phyloP scores from a whole-genome alignment of 1,284 basidiomycete species.

The Microstroma glucosiphilum region DNA sequence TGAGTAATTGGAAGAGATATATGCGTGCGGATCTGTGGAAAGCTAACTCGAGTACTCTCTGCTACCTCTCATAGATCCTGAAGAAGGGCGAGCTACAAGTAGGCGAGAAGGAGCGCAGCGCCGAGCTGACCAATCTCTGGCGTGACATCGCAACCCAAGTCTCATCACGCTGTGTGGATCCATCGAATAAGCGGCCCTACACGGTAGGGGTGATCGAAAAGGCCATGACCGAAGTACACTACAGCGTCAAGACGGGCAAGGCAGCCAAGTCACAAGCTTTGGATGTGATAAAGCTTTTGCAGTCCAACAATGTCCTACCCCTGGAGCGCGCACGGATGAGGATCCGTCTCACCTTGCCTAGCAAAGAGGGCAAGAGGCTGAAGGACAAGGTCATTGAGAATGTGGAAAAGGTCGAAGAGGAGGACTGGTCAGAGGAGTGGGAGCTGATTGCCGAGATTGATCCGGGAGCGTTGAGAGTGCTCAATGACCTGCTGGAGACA shows the following conservation, averaged over 20 bases:
- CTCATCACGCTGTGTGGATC: slow-evolving; percentile 91
- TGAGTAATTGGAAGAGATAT: slow-evolving; percentile 7
- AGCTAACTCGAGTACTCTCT: not conserved
- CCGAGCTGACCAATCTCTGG: slow-evolving; percentile 74
- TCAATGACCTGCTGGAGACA: slow-evolving; percentile 82
- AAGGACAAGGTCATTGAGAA: slow-evolving; percentile 67
- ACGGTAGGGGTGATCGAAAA: slow-evolving; percentile 96
- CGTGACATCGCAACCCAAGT: slow-evolving; percentile 91
- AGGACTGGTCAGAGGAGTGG: slow-evolving; percentile 75
- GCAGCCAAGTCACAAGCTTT: slow-evolving; percentile 82
- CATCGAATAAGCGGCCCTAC: slow-evolving; percentile 77
- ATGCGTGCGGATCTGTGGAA: too few relatives aligned
- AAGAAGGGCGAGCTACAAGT: slow-evolving; percentile 81
- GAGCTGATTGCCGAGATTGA: slow-evolving; percentile 83
- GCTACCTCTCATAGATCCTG: slow-evolving; percentile 2
- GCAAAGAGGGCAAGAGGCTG: slow-evolving; percentile 65
- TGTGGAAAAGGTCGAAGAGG: slow-evolving; percentile 77
- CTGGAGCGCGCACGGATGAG: slow-evolving; percentile 91
- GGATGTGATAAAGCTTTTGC: slow-evolving; percentile 77
- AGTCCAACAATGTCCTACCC: slow-evolving; percentile 57
- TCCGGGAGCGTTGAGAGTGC: slow-evolving; percentile 78
- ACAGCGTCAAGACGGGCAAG: slow-evolving; percentile 79
- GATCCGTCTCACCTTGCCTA: slow-evolving; percentile 72
- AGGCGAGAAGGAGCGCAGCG: slow-evolving; percentile 89
- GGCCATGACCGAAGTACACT: slow-evolving; percentile 90